Evolutionary conservation across 2,329 filamentous ascomycete species (phyloP).

Genomic region (Scopulariopsis brevicaulis): DNA sequence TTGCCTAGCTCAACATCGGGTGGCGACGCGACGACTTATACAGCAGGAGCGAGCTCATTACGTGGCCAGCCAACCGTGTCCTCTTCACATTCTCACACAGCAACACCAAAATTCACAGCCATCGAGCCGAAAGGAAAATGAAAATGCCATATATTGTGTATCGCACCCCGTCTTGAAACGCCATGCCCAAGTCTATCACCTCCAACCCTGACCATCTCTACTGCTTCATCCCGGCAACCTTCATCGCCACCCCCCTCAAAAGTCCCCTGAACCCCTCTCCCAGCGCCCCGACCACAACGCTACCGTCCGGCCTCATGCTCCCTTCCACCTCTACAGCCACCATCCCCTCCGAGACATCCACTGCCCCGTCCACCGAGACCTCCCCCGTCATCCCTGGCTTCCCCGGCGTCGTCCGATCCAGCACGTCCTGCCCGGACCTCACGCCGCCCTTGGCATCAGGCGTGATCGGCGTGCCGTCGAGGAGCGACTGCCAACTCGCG

Average conservation of each 20-base stretch:
- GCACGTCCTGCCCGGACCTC: constrained; percentile 3
- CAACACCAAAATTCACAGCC: not conserved
- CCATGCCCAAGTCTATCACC: not conserved
- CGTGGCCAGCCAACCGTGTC: not conserved
- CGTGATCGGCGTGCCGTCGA: constrained; percentile 60
- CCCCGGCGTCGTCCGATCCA: constrained; percentile 6
- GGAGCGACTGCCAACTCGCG: constrained; percentile 57
- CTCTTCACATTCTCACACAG: not conserved
- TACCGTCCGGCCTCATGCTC: not conserved
- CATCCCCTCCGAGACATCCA: not conserved
- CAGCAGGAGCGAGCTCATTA: not conserved
- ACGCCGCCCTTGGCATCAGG: constrained; percentile 24
- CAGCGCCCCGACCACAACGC: constrained; percentile 2
- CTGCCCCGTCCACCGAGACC: constrained; percentile 5
- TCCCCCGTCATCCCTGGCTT: constrained; percentile 12
- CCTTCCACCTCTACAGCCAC: not conserved
- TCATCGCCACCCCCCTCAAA: constrained; percentile 1
- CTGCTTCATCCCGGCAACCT: not conserved
- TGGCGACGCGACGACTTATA: not conserved
- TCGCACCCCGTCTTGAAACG: not conserved
- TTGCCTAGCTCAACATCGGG: not conserved
- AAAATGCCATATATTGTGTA: not conserved
- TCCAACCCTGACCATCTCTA: not conserved
- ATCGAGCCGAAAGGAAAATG: not conserved
- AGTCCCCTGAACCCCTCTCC: not conserved